Evolutionary conservation across 306 rosid genomes (phyloP), one percentile per base, ranked within the genome.

Genomic region (Dryas drummondii): DNA sequence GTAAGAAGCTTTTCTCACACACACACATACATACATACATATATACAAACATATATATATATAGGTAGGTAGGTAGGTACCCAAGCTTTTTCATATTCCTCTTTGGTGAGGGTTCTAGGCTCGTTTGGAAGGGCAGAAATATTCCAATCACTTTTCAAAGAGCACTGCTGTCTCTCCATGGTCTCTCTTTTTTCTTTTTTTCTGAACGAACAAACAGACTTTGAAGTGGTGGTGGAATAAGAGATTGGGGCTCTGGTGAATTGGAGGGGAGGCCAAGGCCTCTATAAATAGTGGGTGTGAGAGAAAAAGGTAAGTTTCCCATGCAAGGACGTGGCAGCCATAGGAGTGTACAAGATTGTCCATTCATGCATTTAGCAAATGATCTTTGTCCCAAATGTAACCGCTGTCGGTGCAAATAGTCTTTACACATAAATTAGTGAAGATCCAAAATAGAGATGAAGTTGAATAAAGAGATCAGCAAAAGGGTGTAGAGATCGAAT

Each of bases 311-410:
- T 4, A 4, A 70, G 55, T 3, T 12, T 15, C 14, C 74, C 63
- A 70, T 53, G 60, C 14, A 53, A 70, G 62, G 51, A 70, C 74
- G 63, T 70, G 74, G 49, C 63, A 53, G 48, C 49, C 74, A 53
- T 53, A 61, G 49, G 16, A 4, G 3, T 3, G 44, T 44, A 13
- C 37, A 32, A 32, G 37, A 32, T 32, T 32, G 37, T 32, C 37
- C 22, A 67, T 48, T 17, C 19, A 41, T 17, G 8, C 9, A 51
- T 51, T 40, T 37, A 46, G 49, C 74, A 40, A 52, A 51, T 4
- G 19, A 58, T 12, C 73, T 12, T 68, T 32, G 48, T 68, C 60
- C 12, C 48, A 49, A 32, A 68, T 37, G 73, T 26, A 68, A 68
- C 73, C 73, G 73, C 4, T 14, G 54, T 50, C 54, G 54, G 10